Evolutionary conservation across 2,329 filamentous ascomycete genomes (phyloP), one percentile per base, ranked within the genome.

Genomic region (Fusarium gaditjirri): DNA sequence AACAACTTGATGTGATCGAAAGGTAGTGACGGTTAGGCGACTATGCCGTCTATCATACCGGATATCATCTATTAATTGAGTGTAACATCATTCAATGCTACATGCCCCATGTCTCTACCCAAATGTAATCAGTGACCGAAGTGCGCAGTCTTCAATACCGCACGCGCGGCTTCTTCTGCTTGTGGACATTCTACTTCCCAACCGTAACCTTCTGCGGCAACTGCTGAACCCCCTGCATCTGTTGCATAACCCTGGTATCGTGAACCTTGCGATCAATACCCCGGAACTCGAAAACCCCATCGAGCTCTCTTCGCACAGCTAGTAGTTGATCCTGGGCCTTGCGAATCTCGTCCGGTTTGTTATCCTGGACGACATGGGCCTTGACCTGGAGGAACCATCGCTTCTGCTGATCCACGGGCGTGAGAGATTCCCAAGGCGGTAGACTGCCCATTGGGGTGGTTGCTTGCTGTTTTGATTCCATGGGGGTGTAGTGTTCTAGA

Each of bases 341-440:
- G 47, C 86, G 83, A 35, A 90, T 83, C 75, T 88, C 87, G 41
- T 89, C 87, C 1, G 88, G 88, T 56, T 87, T 86, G 71, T 84
- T 87, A 58, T 89, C 88, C 64, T 90, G 87, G 12, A 85, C 71
- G 5, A 90, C 87, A 55, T 88, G 83, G 4, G 84, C 80, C 64
- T 84, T 88, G 63, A 89, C 85, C 39, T 84, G 84, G 35, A 91
- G 81, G 55, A 89, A 83, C 89, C 89, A 91, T 39, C 83, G 81
- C 56, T 82, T 81, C 55, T 84, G 83, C 42, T 82, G 78, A 72
- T 89, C 87, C 21, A 88, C 80, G 0, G 84, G 84, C 5, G 83
- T 79, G 12, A 90, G 79, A 0, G 81, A 78, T 6, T 84, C 81
- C 80, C 84, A 88, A 0, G 86, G 69, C 0, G 87, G 86, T 2